Percentiles rank a stretch among this genome's conserved stretches.
Conservation (phyloP, 2,329 filamentous ascomycete species). For the Fusarium subtropicale region DNA sequence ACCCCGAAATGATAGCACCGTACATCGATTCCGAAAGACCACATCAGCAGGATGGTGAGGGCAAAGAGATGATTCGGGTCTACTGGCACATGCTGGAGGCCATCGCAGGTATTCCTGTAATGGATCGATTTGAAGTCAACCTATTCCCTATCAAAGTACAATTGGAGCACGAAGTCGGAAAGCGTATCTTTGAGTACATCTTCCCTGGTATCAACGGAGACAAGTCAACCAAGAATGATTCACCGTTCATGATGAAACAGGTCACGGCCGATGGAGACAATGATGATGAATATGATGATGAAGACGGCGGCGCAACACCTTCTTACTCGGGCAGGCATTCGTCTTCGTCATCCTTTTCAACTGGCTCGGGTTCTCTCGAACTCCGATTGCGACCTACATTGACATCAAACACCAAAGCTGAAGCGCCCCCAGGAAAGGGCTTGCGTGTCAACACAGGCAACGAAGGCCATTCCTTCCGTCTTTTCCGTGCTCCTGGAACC, state of each 20-base stretch:
- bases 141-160: conserved; percentile 94
- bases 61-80: conserved; percentile 88
- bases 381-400: conserved; percentile 86
- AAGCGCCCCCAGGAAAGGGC: conserved; percentile 58
- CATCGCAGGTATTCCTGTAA: conserved; percentile 95
- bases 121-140: conserved; percentile 96
- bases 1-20: conserved; percentile 94
- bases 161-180: conserved; percentile 90
- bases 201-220: conserved; percentile 84
- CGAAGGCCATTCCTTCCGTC: conserved; percentile 63
- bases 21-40: conserved; percentile 77
- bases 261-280: conserved; percentile 54
- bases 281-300: conserved; percentile 61
- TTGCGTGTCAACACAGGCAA: conserved; percentile 61
- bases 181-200: conserved; percentile 95
- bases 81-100: conserved; percentile 99
- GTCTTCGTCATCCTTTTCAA: conserved; percentile 61
- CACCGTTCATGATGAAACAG: conserved; percentile 68
- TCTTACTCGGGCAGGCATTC: conserved; percentile 57
- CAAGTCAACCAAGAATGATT: conserved; percentile 65
- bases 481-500: conserved; percentile 60
- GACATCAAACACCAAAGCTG: conserved; percentile 63
- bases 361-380: conserved; percentile 80
- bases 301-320: conserved; percentile 53
- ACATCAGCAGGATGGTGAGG: conserved; percentile 56